Base-by-base conservation (phyloP, 208 protist species). In the Wallacemonas collosoma region DNA sequence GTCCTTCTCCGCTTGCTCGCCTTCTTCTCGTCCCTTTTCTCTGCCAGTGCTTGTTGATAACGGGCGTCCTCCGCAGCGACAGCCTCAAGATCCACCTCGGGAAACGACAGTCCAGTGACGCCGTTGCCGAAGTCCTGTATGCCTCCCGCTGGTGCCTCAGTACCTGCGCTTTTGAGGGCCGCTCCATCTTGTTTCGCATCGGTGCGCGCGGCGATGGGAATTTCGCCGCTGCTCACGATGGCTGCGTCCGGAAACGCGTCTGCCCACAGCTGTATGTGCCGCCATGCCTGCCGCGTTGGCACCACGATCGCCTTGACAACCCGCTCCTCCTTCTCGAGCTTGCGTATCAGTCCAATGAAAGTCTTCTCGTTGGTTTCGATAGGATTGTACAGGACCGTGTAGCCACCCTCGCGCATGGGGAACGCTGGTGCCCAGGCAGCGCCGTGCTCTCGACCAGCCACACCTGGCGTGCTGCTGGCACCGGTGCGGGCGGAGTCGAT, bases 381-480 rank as follows among this genome's bases (percentile, higher is more conserved):
- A 6, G 91, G 91, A 80, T 93, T 95, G 80, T 95, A 95, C 47
- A 93, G 73, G 8, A 91, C 86, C 6, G 90, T 95, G 80, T 90
- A 89, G 72, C 72, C 85, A 35, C 90, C 90, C 3, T 61, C 9
- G 26, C 76, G 62, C 48, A 76, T 50, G 39, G 80, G 73, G 44
- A 89, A 81, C 36, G 79, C 63, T 3, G 73, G 48, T 1, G 72
- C 26, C 1, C 36, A 74, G 55, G 78, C 68, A 1, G 68, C 26
- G 64, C 57, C 17, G 58, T 54, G 15, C 43, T 40, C 11, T 5
- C 55, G 50, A 51, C 68, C 43, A 12, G 55, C 44, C 14, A 60
- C 54, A 17, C 60, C 60, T 4, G 36, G 60, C 36, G 60, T 60
- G 63, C 65, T 69, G 58, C 61, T 67, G 45, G 11, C 72, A 57